Conservation (phyloP, 108 stramenopile species). For the Cyclotella kingstonii region DNA sequence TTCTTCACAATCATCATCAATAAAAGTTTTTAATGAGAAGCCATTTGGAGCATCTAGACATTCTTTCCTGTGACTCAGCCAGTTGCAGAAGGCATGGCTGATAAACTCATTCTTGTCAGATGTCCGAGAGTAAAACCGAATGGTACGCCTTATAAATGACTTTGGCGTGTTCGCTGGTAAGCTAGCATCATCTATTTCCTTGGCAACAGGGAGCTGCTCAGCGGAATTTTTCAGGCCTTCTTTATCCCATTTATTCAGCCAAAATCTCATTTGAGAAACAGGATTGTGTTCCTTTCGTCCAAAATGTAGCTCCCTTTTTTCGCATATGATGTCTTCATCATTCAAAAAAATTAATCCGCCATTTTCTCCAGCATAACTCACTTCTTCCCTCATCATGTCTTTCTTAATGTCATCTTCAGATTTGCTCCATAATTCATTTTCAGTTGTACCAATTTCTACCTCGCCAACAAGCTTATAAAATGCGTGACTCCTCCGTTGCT, state of each 20-base stretch:
- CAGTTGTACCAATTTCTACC: slow-evolving; percentile 17
- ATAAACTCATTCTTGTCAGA: slow-evolving; percentile 25
- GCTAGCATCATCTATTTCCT: slow-evolving; percentile 16
- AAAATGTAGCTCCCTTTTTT: slow-evolving; percentile 61
- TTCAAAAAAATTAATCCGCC: slow-evolving; percentile 14
- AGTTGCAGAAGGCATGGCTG: slow-evolving; percentile 18
- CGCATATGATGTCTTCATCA: slow-evolving; percentile 64
- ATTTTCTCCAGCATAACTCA: slow-evolving; percentile 14
- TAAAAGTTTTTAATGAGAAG: slow-evolving; percentile 17
- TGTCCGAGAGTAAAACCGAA: slow-evolving; percentile 24
- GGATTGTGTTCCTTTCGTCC: slow-evolving; percentile 69
- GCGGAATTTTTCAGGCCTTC: slow-evolving; percentile 20
- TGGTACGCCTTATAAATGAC: slow-evolving; percentile 15
- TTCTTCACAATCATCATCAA: slow-evolving; percentile 5
- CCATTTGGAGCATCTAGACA: not conserved
- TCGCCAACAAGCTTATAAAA: slow-evolving; percentile 64
- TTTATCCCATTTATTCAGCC: slow-evolving; percentile 47
- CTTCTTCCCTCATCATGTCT: slow-evolving; percentile 28
- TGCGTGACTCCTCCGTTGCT: slow-evolving; percentile 36
- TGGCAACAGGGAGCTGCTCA: slow-evolving; percentile 54
- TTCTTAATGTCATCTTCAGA: slow-evolving; percentile 42
- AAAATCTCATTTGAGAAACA: slow-evolving; percentile 63
- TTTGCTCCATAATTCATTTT: slow-evolving; percentile 14
- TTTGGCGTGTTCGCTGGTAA: slow-evolving; percentile 19
- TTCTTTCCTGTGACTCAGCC: slow-evolving; percentile 14